Evolutionary conservation across 257 asterid species (phyloP).

Genomic region (Solanum neorickii): DNA sequence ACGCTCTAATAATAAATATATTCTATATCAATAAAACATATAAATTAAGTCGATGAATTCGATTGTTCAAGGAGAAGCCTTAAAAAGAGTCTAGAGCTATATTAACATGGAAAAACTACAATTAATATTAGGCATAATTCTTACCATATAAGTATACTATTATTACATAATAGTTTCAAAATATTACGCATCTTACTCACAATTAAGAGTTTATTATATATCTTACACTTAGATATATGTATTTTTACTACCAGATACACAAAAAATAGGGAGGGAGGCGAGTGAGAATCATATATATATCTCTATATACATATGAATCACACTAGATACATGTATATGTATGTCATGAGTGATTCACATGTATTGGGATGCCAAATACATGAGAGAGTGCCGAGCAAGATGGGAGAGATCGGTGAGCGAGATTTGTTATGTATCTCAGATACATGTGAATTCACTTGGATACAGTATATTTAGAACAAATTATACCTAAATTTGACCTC

Average conservation of each 20-base stretch:
- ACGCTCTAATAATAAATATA: not conserved
- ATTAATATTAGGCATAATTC: not conserved
- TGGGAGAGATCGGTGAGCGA: too few species aligned
- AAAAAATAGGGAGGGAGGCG: not conserved
- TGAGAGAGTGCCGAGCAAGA: too few species aligned
- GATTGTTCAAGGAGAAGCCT: not conserved
- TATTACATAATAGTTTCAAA: not conserved
- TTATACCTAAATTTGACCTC: too few species aligned
- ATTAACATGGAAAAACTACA: not conserved
- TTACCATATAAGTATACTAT: too few species aligned
- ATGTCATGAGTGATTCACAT: too few species aligned
- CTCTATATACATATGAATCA: too few species aligned
- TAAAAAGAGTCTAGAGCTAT: not conserved
- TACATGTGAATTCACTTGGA: too few species aligned
- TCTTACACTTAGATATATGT: not conserved
- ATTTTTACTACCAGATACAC: not conserved
- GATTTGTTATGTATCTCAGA: too few species aligned
- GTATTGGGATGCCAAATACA: too few species aligned
- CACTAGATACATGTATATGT: too few species aligned
- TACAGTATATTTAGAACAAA: too few species aligned
- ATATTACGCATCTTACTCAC: not conserved
- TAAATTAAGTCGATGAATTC: not conserved
- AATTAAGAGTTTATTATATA: not conserved
- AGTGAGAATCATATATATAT: not conserved
- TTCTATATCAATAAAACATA: not conserved